Evolutionary conservation across 495 filamentous ascomycete species (phyloP).

Genomic region (Darksidea phi): DNA sequence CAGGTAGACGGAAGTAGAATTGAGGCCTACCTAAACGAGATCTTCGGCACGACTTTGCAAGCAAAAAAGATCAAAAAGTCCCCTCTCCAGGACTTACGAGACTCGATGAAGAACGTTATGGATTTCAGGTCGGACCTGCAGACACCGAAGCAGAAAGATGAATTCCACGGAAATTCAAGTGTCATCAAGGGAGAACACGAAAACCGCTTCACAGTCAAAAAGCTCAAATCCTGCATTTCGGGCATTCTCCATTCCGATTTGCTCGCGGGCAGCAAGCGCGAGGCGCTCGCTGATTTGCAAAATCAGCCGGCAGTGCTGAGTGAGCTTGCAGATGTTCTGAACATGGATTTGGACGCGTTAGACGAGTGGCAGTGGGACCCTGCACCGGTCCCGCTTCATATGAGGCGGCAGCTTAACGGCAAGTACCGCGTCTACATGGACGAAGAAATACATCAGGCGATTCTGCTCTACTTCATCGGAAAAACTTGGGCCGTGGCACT

Average conservation of each 20-base stretch:
- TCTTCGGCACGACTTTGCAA: slow-evolving; percentile 37
- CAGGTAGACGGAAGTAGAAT: slow-evolving; percentile 33
- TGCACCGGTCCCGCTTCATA: slow-evolving; percentile 32
- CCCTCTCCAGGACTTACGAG: slow-evolving; percentile 31
- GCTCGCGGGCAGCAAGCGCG: slow-evolving; percentile 32
- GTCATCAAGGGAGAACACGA: too few species aligned
- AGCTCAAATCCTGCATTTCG: slow-evolving; percentile 24
- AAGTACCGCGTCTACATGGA: slow-evolving; percentile 38
- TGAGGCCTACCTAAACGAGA: slow-evolving; percentile 34
- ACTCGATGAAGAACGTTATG: slow-evolving; percentile 25
- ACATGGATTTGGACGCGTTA: slow-evolving; percentile 36
- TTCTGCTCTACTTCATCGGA: slow-evolving; percentile 38
- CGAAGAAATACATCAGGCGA: slow-evolving; percentile 38
- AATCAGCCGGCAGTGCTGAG: slow-evolving; percentile 25
- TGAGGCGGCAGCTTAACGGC: slow-evolving; percentile 36
- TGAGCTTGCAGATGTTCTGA: slow-evolving; percentile 39
- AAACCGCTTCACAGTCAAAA: slow-evolving; percentile 16
- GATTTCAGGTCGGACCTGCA: slow-evolving; percentile 25
- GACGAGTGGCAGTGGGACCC: slow-evolving; percentile 36
- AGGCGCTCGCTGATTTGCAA: slow-evolving; percentile 32
- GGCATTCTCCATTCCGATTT: slow-evolving; percentile 36
- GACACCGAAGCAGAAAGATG: slow-evolving; percentile 6
- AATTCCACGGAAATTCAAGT: too few species aligned
- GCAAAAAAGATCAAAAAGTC: slow-evolving; percentile 33
- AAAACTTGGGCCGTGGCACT: slow-evolving; percentile 34